Evolutionary conservation across 2,329 filamentous ascomycete genomes (phyloP).

Genomic region (Fusarium verrucosum): DNA sequence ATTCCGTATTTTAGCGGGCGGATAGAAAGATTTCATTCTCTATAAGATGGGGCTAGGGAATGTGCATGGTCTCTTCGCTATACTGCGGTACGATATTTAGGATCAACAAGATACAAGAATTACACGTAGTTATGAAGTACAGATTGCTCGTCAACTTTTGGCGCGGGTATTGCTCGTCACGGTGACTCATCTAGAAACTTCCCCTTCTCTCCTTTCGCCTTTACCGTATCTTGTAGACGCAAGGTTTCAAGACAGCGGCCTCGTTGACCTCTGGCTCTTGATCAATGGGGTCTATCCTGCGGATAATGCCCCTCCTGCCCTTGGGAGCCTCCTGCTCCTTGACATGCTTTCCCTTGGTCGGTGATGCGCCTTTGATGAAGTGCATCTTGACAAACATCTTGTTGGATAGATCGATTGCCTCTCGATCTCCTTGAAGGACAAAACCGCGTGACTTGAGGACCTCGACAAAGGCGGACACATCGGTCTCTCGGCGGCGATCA

Average conservation of each 20-base stretch:
- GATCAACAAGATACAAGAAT: constrained; percentile 30
- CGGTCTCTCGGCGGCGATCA: constrained; percentile 75
- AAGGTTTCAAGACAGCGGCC: constrained; percentile 81
- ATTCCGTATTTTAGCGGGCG: constrained; percentile 19
- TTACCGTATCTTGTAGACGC: constrained; percentile 90
- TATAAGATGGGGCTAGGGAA: constrained; percentile 9
- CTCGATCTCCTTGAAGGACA: constrained; percentile 73
- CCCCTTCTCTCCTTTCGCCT: constrained; percentile 29
- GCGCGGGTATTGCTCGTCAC: constrained; percentile 29
- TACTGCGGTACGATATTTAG: constrained; percentile 20
- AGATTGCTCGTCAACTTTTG: constrained; percentile 27
- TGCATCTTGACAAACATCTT: constrained; percentile 99
- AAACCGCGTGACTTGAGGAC: constrained; percentile 85
- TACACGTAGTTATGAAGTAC: constrained; percentile 27
- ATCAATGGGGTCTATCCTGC: constrained; percentile 63
- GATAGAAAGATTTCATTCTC: constrained; percentile 38
- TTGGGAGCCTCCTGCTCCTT: constrained; percentile 65
- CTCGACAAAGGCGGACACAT: constrained; percentile 86
- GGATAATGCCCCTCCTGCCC: constrained; percentile 64
- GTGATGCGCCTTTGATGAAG: constrained; percentile 84
- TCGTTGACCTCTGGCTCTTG: constrained; percentile 72
- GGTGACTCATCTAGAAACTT: constrained; percentile 21
- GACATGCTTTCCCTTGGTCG: constrained; percentile 78
- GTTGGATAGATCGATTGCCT: constrained; percentile 82
- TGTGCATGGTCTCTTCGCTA: constrained; percentile 11